phyloP scores from a whole-genome alignment of 2,329 filamentous ascomycete species.

The Spiromastix sp. region DNA sequence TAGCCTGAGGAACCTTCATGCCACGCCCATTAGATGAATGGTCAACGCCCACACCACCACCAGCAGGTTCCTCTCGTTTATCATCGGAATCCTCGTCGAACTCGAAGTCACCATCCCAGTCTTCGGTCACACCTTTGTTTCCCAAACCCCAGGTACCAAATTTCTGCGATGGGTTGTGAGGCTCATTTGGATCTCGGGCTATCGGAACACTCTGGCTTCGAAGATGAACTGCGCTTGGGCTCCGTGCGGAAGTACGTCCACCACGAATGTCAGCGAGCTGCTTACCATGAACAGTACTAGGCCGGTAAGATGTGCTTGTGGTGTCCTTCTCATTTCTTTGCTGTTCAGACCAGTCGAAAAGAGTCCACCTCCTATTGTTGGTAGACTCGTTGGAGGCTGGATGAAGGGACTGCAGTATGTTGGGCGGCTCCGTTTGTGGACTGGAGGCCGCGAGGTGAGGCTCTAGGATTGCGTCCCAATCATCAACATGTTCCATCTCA shows the following conservation, averaged over 20 bases:
- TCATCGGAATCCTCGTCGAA: constrained; percentile 45
- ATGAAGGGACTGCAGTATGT: too few species aligned
- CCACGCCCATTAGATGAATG: too few species aligned
- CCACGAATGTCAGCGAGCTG: constrained; percentile 46
- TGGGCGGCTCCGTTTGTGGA: too few species aligned
- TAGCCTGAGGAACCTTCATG: constrained; percentile 47
- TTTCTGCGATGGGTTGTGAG: constrained; percentile 44
- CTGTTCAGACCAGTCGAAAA: constrained; percentile 58
- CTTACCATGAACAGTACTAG: constrained; percentile 54
- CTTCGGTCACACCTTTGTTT: constrained; percentile 55
- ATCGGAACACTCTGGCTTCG: constrained; percentile 58
- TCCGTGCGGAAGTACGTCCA: constrained; percentile 47
- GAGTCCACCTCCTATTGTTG: neutral
- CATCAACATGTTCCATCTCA: too few species aligned
- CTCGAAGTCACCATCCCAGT: constrained; percentile 61
- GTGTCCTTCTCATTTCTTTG: constrained; percentile 43
- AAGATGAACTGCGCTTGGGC: constrained; percentile 49
- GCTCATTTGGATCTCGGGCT: constrained; percentile 39
- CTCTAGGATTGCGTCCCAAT: too few species aligned
- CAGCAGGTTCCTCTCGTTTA: constrained; percentile 17
- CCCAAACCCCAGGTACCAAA: constrained; percentile 59
- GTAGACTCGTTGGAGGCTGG: too few species aligned
- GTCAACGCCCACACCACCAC: neutral
- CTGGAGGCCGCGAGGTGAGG: too few species aligned
- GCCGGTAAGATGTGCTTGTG: constrained; percentile 44